Evolutionary conservation across 768 basidiomycete species (phyloP), one percentile per base, ranked within the genome.

Genomic region (Xerocomellus amylosporus): DNA sequence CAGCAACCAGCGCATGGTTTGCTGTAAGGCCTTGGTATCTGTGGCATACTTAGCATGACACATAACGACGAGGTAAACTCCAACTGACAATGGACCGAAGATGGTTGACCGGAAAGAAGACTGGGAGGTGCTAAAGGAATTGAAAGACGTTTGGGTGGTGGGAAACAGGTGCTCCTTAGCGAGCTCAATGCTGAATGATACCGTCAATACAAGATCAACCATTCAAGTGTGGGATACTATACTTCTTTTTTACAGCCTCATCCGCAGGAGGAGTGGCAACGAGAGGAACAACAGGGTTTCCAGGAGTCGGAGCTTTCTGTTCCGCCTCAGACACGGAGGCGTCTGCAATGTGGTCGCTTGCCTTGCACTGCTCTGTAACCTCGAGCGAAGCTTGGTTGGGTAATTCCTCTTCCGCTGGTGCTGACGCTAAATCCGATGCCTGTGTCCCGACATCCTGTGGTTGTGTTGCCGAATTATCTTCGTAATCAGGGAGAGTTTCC

Each of bases 1-100:
- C 44, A 48, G 41, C 3, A 19, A 8, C 20, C 1, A 54, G 30
- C 0, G 9, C 13, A 53, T 46, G 28, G 45, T 50, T 58, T 13
- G 45, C 37, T 9, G 58, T 46, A 17, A 43, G 36, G 3, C 67
- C 67, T 54, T 70, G 68, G 42, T 70, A 69, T 58, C 67, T 69
- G 40, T 10, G 9, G 30, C 22, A 17, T 42, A 37, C 49, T 67
- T 34, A 66, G 39, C 12, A 46, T 9, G 14, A 38, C 14, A 13
- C 13, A 45, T 2, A 24, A 40, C 28, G 31, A 46, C 5, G 37
- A 44, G 20, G 26, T 39, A 48, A 38, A 61, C 46, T 37, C 41
- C 46, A 53, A 73, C 84, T 60, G 51, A 86, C 86, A 86, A 64
- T 49, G 83, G 82, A 20, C 84, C 85, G 59, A 87, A 87, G 26